Evolutionary conservation across 495 filamentous ascomycete species (phyloP).

Genomic region (Aspergillus leporis): DNA sequence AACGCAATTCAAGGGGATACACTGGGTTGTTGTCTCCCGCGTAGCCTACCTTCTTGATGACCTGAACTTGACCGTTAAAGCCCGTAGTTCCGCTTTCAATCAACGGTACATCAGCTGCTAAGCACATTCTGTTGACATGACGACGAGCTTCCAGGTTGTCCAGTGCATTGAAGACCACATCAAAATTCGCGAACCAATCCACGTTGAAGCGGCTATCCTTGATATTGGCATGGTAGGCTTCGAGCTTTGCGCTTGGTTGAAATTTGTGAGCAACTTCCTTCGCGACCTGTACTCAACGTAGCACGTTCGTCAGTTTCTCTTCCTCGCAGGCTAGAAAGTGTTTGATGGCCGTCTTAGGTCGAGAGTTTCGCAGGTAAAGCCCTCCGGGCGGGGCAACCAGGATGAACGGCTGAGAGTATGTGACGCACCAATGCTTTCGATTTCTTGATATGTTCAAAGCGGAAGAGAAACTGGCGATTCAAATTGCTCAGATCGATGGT

Average conservation of each 20-base stretch:
- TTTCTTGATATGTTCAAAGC: slow-evolving; percentile 97
- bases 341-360: neutral
- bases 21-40: neutral
- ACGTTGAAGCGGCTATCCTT: slow-evolving; percentile 91
- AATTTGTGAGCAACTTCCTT: slow-evolving; percentile 91
- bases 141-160: slow-evolving; percentile 94
- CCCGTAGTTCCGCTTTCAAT: slow-evolving; percentile 98
- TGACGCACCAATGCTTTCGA: slow-evolving; percentile 83
- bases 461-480: slow-evolving; percentile 97
- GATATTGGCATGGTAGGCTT: slow-evolving; percentile 93
- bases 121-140: slow-evolving; percentile 97
- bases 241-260: slow-evolving; percentile 84
- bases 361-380: slow-evolving; percentile 1
- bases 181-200: slow-evolving; percentile 83
- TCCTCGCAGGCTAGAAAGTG: neutral
- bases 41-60: slow-evolving; percentile 73
- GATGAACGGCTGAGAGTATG: slow-evolving; percentile 1
- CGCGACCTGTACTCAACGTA: slow-evolving; percentile 65
- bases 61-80: slow-evolving; percentile 97
- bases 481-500: slow-evolving; percentile 98
- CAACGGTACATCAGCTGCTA: slow-evolving; percentile 85
- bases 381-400: slow-evolving; percentile 12
- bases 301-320: slow-evolving; percentile 21
- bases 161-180: slow-evolving; percentile 91
- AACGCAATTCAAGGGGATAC: neutral